phyloP scores from a whole-genome alignment of 1,139 yeast genomes.

The Meyerozyma athensensis region DNA sequence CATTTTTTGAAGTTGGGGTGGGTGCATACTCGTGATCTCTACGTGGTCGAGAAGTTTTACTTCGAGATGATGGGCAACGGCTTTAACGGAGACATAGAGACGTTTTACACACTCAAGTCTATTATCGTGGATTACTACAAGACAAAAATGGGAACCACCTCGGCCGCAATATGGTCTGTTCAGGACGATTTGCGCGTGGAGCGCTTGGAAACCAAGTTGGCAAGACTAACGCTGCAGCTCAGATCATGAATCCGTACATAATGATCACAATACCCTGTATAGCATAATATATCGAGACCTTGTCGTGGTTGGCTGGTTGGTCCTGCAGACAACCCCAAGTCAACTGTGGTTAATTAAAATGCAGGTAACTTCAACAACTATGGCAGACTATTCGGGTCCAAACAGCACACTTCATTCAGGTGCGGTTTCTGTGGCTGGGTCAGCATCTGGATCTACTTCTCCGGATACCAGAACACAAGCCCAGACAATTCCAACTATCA shows the following conservation, averaged over 20 bases:
- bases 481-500: constrained; percentile 27
- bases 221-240: constrained; percentile 9
- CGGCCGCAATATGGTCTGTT: constrained; percentile 27
- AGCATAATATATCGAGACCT: too few relatives aligned
- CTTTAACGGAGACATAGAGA: constrained; percentile 32
- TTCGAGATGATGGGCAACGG: constrained; percentile 43
- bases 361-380: constrained; percentile 8
- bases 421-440: constrained; percentile 16
- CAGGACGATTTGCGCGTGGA: constrained; percentile 34
- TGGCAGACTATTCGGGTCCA: constrained; percentile 22
- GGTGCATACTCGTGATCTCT: constrained; percentile 37
- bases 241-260: too few relatives aligned
- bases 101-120: constrained; percentile 34
- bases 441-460: constrained; percentile 12
- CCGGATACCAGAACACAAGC: constrained; percentile 17
- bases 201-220: constrained; percentile 21
- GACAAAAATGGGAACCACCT: constrained; percentile 26
- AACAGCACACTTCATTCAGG: constrained; percentile 21
- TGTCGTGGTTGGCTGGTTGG: background rate
- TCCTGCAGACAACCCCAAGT: constrained; percentile 1
- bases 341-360: constrained; percentile 4
- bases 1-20: constrained; percentile 35
- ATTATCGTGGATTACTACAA: constrained; percentile 34
- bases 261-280: too few relatives aligned
- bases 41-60: constrained; percentile 29